Evolutionary conservation across 257 asterid species (phyloP).

Genomic region (Solanum dulcamara): DNA sequence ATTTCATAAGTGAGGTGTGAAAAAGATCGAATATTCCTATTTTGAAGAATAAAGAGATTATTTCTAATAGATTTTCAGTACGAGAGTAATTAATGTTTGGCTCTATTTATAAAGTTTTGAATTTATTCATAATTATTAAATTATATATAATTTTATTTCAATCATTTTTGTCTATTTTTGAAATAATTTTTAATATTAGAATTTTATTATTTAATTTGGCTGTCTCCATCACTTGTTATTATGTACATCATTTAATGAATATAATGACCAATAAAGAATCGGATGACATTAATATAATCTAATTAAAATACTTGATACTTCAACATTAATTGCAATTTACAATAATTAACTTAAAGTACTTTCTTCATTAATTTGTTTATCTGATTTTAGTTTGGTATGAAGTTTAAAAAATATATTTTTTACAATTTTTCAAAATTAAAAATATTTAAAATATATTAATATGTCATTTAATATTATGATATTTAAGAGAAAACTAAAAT

Average conservation of each 20-base stretch:
- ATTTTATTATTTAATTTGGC: background rate
- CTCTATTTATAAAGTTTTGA: background rate
- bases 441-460: background rate
- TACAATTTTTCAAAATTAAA: background rate
- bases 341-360: background rate
- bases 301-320: background rate
- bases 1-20: too few species aligned
- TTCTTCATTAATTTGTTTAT: background rate
- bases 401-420: too few species aligned
- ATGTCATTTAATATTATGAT: too few species aligned
- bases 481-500: too few species aligned
- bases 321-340: background rate
- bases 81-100: too few species aligned
- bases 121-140: background rate
- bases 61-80: too few species aligned
- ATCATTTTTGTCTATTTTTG: too few species aligned
- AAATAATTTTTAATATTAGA: background rate
- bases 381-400: too few species aligned
- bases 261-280: background rate
- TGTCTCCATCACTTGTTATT: background rate
- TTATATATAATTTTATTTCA: too few species aligned
- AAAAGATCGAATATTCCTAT: background rate
- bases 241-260: background rate
- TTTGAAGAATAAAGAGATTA: background rate
- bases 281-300: background rate